phyloP scores from a whole-genome alignment of 2,329 filamentous ascomycete species.

The Leptographium procerum region DNA sequence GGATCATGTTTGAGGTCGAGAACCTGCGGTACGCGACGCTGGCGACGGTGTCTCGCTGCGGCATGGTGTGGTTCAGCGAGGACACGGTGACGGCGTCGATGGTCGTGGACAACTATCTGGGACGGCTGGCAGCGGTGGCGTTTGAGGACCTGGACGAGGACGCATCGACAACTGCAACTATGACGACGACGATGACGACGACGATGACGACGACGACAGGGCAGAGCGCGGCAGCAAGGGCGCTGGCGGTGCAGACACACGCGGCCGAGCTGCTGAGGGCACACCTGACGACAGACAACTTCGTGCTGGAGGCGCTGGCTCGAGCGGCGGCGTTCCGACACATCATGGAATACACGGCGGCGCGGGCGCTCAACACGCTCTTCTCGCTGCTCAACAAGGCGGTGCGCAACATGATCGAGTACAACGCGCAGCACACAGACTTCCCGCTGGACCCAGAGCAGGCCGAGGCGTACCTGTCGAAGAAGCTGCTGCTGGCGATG shows the following conservation, averaged over 20 bases:
- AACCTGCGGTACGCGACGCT: constrained; percentile 94
- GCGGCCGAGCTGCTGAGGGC: constrained; percentile 69
- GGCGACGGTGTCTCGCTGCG: constrained; percentile 97
- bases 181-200: too few relatives aligned
- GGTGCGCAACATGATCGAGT: constrained; percentile 85
- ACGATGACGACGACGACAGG: constrained; percentile 57
- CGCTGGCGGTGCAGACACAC: constrained; percentile 64
- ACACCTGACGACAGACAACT: constrained; percentile 66
- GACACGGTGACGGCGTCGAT: constrained; percentile 89
- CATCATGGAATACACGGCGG: constrained; percentile 96
- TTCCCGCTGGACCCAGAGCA: constrained; percentile 88
- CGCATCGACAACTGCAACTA: too few relatives aligned
- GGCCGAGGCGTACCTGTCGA: constrained; percentile 77
- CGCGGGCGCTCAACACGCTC: constrained; percentile 80
- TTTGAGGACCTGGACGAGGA: constrained; percentile 98
- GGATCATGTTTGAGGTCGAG: constrained; percentile 99
- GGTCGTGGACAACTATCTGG: constrained; percentile 86
- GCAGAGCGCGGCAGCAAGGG: constrained; percentile 65
- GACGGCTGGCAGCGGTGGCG: constrained; percentile 66
- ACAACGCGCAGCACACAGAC: constrained; percentile 87
- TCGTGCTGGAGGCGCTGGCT: constrained; percentile 66
- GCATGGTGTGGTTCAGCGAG: constrained; percentile 99
- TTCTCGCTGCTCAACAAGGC: constrained; percentile 95
- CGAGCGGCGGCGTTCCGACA: constrained; percentile 73
- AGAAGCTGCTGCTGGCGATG: constrained; percentile 84